Evolutionary conservation across 345 rosid species (phyloP), one percentile per base, ranked within the genome.

Genomic region (Lepidium africanum): DNA sequence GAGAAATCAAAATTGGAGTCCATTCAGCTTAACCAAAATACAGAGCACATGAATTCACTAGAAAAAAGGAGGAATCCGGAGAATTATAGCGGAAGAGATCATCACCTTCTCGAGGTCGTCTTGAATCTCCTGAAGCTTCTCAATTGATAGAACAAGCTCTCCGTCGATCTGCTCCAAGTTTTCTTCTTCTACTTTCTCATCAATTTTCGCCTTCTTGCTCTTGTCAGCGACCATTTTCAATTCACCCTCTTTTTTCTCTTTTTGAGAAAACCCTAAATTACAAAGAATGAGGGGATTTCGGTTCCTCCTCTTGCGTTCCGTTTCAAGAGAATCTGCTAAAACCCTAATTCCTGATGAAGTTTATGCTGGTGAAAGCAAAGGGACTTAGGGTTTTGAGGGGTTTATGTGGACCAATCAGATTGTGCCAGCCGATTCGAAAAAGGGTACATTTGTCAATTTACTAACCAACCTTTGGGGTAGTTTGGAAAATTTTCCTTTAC

Each of bases 71-170:
- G 0, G 7, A 51, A 43, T 53, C 30, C 2, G 8, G 32, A 46
- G 55, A 68, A 55, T 17, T 13, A 2, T 52, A 50, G 43, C 14
- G 17, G 9, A 57, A 14, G 10, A 4, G 39, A 10, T 2, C 32
- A 7, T 53, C 25, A 23, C 99, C 97, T 86, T 94, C 68, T 91
- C 97, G 36, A 94, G 97, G 76, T 94, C 93, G 33, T 94, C 99
- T 68, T 94, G 99, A 59, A 91, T 81, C 87, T 89, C 96, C 72
- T 94, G 99, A 42, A 94, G 90, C 81, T 87, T 91, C 81, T 94
- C 99, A 63, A 91, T 91, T 49, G 93, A 87, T 43, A 85, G 85
- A 23, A 91, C 88, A 53, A 94, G 95, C 48, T 88, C 93, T 64
- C 78, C 81, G 32, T 91, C 96, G 68, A 89, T 70, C 56, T 69